Conservation (phyloP, 441 rosid species). For the Macaranga tanarius region DNA sequence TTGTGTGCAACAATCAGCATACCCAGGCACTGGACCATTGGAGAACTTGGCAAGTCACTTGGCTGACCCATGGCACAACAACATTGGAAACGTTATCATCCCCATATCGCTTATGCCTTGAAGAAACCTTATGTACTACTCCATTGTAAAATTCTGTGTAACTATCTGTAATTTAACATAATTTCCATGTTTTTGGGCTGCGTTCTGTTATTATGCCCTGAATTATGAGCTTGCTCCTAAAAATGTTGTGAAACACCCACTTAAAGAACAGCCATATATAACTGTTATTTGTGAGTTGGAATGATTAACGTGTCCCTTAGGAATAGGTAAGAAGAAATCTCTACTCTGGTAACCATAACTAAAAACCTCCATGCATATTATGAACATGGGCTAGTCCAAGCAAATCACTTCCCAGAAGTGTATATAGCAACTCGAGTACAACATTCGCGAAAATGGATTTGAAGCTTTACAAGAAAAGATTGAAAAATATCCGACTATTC, state of each 20-base stretch:
- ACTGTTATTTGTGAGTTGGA: background rate
- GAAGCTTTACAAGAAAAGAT: too few species aligned
- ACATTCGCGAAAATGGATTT: too few species aligned
- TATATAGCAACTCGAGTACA: too few species aligned
- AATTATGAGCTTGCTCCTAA: too few species aligned
- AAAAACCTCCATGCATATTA: too few species aligned
- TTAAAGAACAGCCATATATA: too few species aligned
- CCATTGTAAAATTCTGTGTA: slow-evolving; percentile 32
- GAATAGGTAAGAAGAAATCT: too few species aligned
- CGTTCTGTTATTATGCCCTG: background rate
- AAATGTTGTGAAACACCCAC: too few species aligned
- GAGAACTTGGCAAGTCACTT: slow-evolving; percentile 94
- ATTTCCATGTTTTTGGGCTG: slow-evolving; percentile 13
- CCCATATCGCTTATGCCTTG: slow-evolving; percentile 44
- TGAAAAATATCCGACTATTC: too few species aligned
- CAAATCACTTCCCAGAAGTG: too few species aligned
- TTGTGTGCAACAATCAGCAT: slow-evolving; percentile 94
- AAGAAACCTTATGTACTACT: background rate
- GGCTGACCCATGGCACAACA: slow-evolving; percentile 99
- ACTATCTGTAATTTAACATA: slow-evolving; percentile 28
- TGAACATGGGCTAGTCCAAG: too few species aligned
- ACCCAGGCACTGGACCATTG: slow-evolving; percentile 96
- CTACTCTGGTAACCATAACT: too few species aligned
- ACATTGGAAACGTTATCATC: slow-evolving; percentile 78
- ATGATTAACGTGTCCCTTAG: background rate